phyloP scores from a whole-genome alignment of 805 yeast genomes.

The Blastobotrys terrestris region DNA sequence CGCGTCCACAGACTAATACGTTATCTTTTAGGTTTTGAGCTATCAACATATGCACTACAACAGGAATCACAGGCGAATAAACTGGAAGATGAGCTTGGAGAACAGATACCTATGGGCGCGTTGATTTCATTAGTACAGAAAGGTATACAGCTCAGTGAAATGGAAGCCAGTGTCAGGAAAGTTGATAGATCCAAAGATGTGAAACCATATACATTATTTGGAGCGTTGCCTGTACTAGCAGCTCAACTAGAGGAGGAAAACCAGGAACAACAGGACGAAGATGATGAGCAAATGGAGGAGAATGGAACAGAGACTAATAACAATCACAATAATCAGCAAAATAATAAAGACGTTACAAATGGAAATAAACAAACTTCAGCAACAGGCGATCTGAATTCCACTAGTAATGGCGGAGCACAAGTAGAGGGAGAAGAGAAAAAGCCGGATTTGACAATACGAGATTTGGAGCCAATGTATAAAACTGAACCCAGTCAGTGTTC shows the following conservation, averaged over 20 bases:
- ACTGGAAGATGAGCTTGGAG: conserved; percentile 46
- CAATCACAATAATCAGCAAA: background rate
- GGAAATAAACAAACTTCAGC: background rate
- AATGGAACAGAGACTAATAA: background rate
- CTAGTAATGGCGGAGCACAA: background rate
- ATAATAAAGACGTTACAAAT: background rate
- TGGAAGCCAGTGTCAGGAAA: conserved; percentile 48
- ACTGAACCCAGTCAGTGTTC: conserved; percentile 1
- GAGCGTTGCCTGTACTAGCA: conserved; percentile 16
- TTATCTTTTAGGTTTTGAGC: conserved; percentile 41
- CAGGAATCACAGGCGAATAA: conserved; percentile 61
- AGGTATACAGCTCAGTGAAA: conserved; percentile 73
- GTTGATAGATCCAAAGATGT: conserved; percentile 29
- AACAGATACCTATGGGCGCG: conserved; percentile 66
- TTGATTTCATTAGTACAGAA: conserved; percentile 77
- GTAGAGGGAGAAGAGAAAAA: conserved; percentile 6
- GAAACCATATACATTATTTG: conserved; percentile 11
- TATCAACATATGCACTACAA: conserved; percentile 74
- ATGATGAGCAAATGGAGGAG: conserved; percentile 4
- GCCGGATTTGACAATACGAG: background rate
- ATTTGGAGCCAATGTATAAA: background rate
- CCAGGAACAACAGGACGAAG: background rate
- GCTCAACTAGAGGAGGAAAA: conserved; percentile 6
- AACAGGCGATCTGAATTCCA: conserved; percentile 2
- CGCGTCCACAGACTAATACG: conserved; percentile 4